Percentiles rank a stretch among this genome's conserved stretches.
phyloP scores from a whole-genome alignment of 2,329 filamentous ascomycete species.

The Cordyceps farinosa region DNA sequence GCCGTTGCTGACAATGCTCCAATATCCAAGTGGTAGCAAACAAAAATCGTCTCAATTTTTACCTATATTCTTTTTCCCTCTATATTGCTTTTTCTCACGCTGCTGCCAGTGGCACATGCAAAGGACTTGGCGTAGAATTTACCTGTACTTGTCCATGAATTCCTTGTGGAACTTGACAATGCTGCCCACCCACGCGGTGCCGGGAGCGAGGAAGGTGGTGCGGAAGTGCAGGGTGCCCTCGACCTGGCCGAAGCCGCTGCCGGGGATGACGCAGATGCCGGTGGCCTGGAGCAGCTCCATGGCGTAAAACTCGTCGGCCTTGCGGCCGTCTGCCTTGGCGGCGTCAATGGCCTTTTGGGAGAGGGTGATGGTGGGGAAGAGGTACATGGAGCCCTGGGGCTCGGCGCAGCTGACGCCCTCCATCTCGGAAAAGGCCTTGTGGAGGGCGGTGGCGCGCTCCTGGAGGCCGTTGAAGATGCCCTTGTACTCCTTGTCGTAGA shows the following conservation, averaged over 20 bases:
- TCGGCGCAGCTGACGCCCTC: slow-evolving; percentile 88
- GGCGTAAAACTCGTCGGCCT: slow-evolving; percentile 91
- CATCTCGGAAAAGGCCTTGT: slow-evolving; percentile 89
- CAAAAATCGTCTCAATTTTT: neutral
- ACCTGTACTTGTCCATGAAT: slow-evolving; percentile 80
- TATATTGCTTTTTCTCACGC: neutral
- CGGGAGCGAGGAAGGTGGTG: slow-evolving; percentile 93
- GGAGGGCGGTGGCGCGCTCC: slow-evolving; percentile 77
- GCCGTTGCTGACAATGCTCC: neutral
- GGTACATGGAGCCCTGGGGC: slow-evolving; percentile 96
- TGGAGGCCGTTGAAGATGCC: slow-evolving; percentile 75
- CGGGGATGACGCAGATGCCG: slow-evolving; percentile 90
- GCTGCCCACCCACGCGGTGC: slow-evolving; percentile 87
- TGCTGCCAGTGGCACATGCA: neutral
- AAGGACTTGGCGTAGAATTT: slow-evolving; percentile 17
- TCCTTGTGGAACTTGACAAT: slow-evolving; percentile 87
- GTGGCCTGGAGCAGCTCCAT: slow-evolving; percentile 87
- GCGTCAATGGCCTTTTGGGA: slow-evolving; percentile 72
- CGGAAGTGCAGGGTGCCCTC: slow-evolving; percentile 89
- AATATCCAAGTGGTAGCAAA: slow-evolving; percentile 9
- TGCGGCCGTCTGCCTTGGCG: slow-evolving; percentile 68
- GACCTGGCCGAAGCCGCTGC: slow-evolving; percentile 90
- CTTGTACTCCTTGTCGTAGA: slow-evolving; percentile 84
- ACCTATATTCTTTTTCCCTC: neutral
- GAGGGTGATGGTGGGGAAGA: slow-evolving; percentile 90